These are phyloP conservation scores for Zelonia costaricensis DNA, from an alignment of 208 protist genomes.

Conservation along the genomic window DNA sequence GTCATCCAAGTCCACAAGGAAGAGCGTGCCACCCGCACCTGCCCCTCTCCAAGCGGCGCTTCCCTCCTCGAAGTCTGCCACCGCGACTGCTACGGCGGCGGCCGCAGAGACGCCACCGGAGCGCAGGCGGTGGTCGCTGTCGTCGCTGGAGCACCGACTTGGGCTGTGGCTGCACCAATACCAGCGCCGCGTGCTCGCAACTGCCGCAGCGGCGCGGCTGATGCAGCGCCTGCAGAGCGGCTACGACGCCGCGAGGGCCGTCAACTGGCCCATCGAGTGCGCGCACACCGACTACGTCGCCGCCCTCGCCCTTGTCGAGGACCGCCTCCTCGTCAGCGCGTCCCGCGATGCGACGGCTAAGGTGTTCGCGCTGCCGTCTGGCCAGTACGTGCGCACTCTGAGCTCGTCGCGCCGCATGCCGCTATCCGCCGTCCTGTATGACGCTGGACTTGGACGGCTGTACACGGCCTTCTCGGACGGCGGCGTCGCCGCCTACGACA, in stretches of 20 bases:
- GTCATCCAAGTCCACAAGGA: neutral
- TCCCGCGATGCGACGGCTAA: slow-evolving; percentile 63
- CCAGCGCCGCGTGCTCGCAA: slow-evolving; percentile 17
- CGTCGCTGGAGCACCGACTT: slow-evolving; percentile 14
- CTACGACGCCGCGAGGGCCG: slow-evolving; percentile 15
- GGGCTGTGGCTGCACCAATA: slow-evolving; percentile 25
- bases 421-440: slow-evolving; percentile 51
- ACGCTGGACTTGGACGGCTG: slow-evolving; percentile 31
- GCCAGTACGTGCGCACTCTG: slow-evolving; percentile 40
- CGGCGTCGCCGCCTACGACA: slow-evolving; percentile 45
- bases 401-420: slow-evolving; percentile 34
- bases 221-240: slow-evolving; percentile 3
- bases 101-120: neutral
- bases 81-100: neutral
- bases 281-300: slow-evolving; percentile 55
- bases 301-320: slow-evolving; percentile 48
- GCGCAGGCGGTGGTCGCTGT: neutral
- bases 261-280: slow-evolving; percentile 62
- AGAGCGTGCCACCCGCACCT: no score
- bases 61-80: neutral
- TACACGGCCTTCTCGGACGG: slow-evolving; percentile 61
- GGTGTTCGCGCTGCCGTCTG: slow-evolving; percentile 69
- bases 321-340: slow-evolving; percentile 58
- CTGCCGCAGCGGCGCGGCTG: slow-evolving; percentile 12
- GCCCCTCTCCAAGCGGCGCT: no score